Base-by-base conservation (phyloP, 176 grass and related monocot genomes). In the Microstegium vimineum region DNA sequence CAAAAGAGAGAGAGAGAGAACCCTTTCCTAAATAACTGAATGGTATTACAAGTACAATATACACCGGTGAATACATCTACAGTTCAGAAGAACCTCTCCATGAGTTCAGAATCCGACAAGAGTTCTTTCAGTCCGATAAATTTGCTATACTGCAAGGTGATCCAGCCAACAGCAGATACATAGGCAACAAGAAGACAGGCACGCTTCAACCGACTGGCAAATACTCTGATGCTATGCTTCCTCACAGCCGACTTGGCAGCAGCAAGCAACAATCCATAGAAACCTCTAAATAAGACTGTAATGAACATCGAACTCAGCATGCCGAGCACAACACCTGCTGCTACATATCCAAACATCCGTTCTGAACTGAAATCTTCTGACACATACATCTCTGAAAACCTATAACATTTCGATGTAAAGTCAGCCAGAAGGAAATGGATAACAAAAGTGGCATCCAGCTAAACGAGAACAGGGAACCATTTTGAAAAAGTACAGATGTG, bases 61-160 rank as follows among this genome's bases (percentile, higher is more conserved):
- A 83, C 84, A 86, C 10, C 49, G 79, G 30, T 3, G 2, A 12
- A 14, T 60, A 66, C 25, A 81, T 73, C 52, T 79, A 89, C 66
- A 86, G 20, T 33, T 89, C 63, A 96, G 63, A 91, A 69, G 61
- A 97, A 82, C 84, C 90, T 90, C 83, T 94, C 90, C 67, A 85
- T 56, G 33, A 93, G 69, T 79, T 89, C 78, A 52, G 68, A 81
- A 57, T 89, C 84, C 11, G 89, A 89, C 12, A 88, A 16, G 30
- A 93, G 85, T 76, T 95, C 82, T 84, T 98, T 93, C 82, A 95
- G 71, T 16, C 96, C 93, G 23, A 95, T 85, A 79, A 93, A 88
- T 82, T 80, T 92, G 67, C 88, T 85, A 63, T 93, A 98, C 71
- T 98, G 92, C 71, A 98, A 79, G 32, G 89, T 95, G 74, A 98